These are phyloP conservation scores for Aegilops sharonensis DNA, from an alignment of 176 grass and related monocot species.

Conservation along the genomic window DNA sequence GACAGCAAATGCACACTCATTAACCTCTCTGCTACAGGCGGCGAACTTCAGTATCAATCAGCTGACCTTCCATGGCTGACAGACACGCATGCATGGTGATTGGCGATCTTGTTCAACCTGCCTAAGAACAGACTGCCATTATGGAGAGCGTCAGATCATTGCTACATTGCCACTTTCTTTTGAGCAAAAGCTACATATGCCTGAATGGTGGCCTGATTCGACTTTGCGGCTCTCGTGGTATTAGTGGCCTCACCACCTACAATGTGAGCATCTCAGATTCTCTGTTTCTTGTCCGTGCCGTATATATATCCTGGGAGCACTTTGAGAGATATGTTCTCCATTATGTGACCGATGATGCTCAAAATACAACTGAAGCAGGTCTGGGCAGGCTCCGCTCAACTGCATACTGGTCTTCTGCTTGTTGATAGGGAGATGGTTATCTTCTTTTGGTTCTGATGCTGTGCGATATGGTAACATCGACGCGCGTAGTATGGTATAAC, in stretches of 20 bases:
- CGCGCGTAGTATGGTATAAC: too few relatives aligned
- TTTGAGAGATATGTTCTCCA: too few relatives aligned
- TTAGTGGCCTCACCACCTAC: neutral
- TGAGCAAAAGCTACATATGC: neutral
- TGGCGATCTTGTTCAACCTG: slow-evolving; percentile 40
- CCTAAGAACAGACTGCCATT: slow-evolving; percentile 35
- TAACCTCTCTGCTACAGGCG: neutral
- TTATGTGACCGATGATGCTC: too few relatives aligned
- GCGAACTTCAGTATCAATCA: neutral
- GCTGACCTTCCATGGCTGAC: slow-evolving; percentile 12
- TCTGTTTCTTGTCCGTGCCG: neutral
- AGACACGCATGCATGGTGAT: neutral
- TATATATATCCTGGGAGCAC: too few relatives aligned
- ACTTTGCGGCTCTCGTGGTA: neutral
- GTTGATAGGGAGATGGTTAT: too few relatives aligned
- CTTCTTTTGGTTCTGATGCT: too few relatives aligned
- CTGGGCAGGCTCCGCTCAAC: too few relatives aligned
- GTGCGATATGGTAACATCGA: too few relatives aligned
- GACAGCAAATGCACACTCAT: neutral
- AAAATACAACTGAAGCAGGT: too few relatives aligned
- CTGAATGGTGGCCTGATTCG: slow-evolving; percentile 9
- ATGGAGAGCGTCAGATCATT: slow-evolving; percentile 32
- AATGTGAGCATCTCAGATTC: neutral
- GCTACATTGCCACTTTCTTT: neutral
- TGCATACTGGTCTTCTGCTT: too few relatives aligned